Evolutionary conservation across 495 filamentous ascomycete genomes (phyloP).

Genomic region (Chaetomidium leptoderma): DNA sequence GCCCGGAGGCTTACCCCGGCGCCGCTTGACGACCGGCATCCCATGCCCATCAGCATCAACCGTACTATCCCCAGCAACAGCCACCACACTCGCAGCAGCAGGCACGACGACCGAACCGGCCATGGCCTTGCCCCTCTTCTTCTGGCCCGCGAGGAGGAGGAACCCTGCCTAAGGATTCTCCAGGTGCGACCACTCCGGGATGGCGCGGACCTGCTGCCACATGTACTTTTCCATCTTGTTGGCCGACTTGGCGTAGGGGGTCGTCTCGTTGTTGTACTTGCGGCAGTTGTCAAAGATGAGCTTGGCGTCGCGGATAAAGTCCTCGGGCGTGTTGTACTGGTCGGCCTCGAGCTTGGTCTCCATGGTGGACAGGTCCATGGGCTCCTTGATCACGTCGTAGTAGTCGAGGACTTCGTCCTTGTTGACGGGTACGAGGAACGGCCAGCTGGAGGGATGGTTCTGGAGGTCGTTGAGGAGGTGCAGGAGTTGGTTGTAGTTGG

Average conservation of each 20-base stretch:
- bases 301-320: constrained; percentile 87
- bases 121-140: neutral
- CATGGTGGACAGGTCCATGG: constrained; percentile 97
- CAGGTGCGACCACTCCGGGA: constrained; percentile 90
- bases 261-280: constrained; percentile 92
- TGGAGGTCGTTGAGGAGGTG: constrained; percentile 94
- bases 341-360: constrained; percentile 93
- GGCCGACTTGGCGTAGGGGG: constrained; percentile 90
- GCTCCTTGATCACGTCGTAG: constrained; percentile 96
- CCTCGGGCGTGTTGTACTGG: constrained; percentile 83
- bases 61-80: neutral
- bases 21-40: neutral
- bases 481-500: constrained; percentile 89
- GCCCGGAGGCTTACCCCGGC: neutral
- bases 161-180: constrained; percentile 36
- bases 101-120: neutral
- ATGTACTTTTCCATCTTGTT: constrained; percentile 96
- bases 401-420: constrained; percentile 94
- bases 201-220: constrained; percentile 87
- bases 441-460: constrained; percentile 88
- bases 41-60: neutral
- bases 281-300: constrained; percentile 94
- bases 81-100: neutral
- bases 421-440: constrained; percentile 90
- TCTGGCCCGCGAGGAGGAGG: neutral